Evolutionary conservation across 2,329 filamentous ascomycete species (phyloP).

Genomic region (Onygenales sp.): DNA sequence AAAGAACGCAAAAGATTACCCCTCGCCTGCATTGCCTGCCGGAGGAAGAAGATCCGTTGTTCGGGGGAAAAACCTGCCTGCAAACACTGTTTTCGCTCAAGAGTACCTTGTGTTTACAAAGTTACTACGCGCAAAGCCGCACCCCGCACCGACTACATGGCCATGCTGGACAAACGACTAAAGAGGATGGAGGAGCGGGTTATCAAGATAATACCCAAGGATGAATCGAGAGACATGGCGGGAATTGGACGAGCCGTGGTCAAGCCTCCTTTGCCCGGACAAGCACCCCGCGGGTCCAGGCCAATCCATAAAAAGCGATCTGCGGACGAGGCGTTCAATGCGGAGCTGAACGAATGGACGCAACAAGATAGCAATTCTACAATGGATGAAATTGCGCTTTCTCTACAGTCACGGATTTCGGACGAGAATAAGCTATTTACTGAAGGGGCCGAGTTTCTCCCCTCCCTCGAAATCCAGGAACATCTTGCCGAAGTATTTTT

Average conservation of each 20-base stretch:
- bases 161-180: conserved; percentile 90
- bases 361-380: conserved; percentile 44
- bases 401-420: conserved; percentile 51
- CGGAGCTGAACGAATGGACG: conserved; percentile 74
- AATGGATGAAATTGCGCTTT: conserved; percentile 42
- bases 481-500: conserved; percentile 93
- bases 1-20: conserved; percentile 92
- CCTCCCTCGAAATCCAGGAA: conserved; percentile 78
- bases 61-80: conserved; percentile 96
- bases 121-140: conserved; percentile 90
- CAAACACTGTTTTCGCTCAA: conserved; percentile 86
- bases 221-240: conserved; percentile 60
- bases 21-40: conserved; percentile 88
- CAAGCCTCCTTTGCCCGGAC: conserved; percentile 62
- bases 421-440: conserved; percentile 69
- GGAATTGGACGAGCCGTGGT: conserved; percentile 71
- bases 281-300: conserved; percentile 43
- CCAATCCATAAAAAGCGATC: conserved; percentile 62
- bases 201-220: conserved; percentile 87
- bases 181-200: conserved; percentile 98
- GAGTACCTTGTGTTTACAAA: conserved; percentile 96
- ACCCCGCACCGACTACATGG: conserved; percentile 96
- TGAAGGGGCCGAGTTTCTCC: conserved; percentile 75
- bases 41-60: conserved; percentile 94
- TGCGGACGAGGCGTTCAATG: conserved; percentile 78